Evolutionary conservation across 805 yeast species (phyloP), one percentile per base, ranked within the genome.

Genomic region (Pichia heedii): DNA sequence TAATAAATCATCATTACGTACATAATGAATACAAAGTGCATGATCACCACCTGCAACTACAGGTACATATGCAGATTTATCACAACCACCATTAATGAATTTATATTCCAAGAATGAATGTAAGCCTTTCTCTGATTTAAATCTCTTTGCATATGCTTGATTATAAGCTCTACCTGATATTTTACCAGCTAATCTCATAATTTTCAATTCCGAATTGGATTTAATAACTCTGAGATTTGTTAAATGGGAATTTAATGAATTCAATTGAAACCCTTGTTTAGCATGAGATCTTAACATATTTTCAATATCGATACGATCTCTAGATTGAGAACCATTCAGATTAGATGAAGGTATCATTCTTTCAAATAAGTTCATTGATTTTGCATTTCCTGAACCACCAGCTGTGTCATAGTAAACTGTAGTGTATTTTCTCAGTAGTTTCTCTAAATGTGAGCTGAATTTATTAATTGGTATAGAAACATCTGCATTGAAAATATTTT

Each of bases 41-140:
- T 93, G 89, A 24, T 74, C 66, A 1, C 98, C 98, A 29, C 95
- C 82, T 5, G 97, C 99, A 4, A 93, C 95, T 10, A 93, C 99
- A 0, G 99, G 97, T 19, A 89, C 76, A 58, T 93, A 93, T 0
- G 97, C 97, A 33, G 83, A 76, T 48, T 76, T 76, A 50, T 86
- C 95, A 62, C 97, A 88, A 1, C 98, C 98, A 22, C 90, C 88
- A 34, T 77, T 70, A 12, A 83, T 75, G 60, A 93, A 90, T 54
- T 80, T 73, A 60, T 85, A 85, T 50, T 90, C 95, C 46, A 93
- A 65, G 57, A 70, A 88, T 10, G 95, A 76, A 19, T 84, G 84
- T 32, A 93, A 68, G 3, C 87, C 80, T 57, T 82, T 76, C 60
- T 93, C 99, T 9, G 82, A 77, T 37, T 63, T 62, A 54, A 90